Base-by-base conservation (phyloP, 2,329 filamentous ascomycete species). In the Calycina herbarum region DNA sequence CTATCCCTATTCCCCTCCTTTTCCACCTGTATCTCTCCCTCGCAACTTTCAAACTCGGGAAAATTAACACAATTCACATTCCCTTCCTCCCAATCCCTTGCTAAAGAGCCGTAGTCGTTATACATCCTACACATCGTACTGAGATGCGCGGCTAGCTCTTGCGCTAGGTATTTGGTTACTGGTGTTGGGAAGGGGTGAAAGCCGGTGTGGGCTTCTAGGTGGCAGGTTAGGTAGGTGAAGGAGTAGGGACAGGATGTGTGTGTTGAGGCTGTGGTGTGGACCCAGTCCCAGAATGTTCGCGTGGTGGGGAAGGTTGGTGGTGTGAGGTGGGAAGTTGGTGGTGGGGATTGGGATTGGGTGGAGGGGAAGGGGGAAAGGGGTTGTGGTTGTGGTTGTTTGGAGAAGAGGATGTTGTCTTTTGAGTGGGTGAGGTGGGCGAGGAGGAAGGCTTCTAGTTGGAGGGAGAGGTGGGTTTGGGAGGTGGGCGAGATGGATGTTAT, bases 201-300 rank as follows among this genome's bases (percentile, higher is more conserved):
- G 11, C n/a, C 31, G 8, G 27, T 3, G 29, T 31, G 29, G 3
- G 13, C 29, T 13, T 48, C 42, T 2, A 57, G 54, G 7, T 35
- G 51, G 17, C 59, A 65, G 13, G 10, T 20, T 24, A 54, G 42
- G 27, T 33, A 59, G 8, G 56, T 38, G 35, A 64, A 67, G 31
- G 65, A 67, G 35, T 61, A 62, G 17, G 62, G 58, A 51, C 65
- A 67, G 20, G 31, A 45, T 7, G 62, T 64, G 59, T 67, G 33
- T 48, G 56, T 48, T 2, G 65, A 62, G 15, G 48, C 11, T 24
- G 59, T 64, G 29, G 29, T 31, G 13, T 17, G 57, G 1, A 59
- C 15, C 57, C 57, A 59, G 29, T 6, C 27, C 4, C 7, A 35
- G 20, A 33, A 59, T 11, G 57, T 5, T 5, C 8, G 13, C 3